Evolutionary conservation across 176 grass and related monocot genomes (phyloP), one percentile per base, ranked within the genome.

Genomic region (Coix lacrymajobi): DNA sequence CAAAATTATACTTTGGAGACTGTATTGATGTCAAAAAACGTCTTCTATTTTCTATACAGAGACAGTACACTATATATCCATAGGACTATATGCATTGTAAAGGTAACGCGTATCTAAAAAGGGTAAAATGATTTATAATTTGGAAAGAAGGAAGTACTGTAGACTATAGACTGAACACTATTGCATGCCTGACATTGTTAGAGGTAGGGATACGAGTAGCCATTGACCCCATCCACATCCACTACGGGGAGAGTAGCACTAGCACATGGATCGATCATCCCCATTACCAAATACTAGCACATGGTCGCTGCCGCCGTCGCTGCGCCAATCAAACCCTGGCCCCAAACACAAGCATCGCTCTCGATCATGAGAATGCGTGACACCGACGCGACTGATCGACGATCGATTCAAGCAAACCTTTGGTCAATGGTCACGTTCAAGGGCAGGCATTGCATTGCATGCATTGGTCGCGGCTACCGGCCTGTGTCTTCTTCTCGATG

Each of bases 131-230:
- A 4, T 0, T 44, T 45, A 15, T 7, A 49, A 17, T 8, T 51
- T 20, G 1, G 0, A 51, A 17, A 1, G 1, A 0, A 49, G 16
- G 1, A 4, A 19, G 16, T 7, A 49, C 5, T 6, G 1, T 6
- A 49, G 16, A n/a, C n/a, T n/a, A n/a, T n/a, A n/a, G n/a, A n/a
- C n/a, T n/a, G n/a, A 54, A 54, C 19, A 54, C 7, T 54, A 22
- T 22, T 54, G 7, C 49, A 51, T 51, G 48, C 6, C 7, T 7
- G 7, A 2, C 49, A 22, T 22, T 52, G 20, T 22, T 22, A 52
- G 49, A 52, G 49, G 49, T 1, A 52, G 49, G 49, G 19, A 52
- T 22, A 20, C 48, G 48, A 52, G 19, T 8, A 52, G 17, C 48
- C 51, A 54, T 54, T 54, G 51, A 54, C 51, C 51, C 51, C 7